Base-by-base conservation (phyloP, 768 basidiomycete genomes). In the Dictyophora rubrovolvata region DNA sequence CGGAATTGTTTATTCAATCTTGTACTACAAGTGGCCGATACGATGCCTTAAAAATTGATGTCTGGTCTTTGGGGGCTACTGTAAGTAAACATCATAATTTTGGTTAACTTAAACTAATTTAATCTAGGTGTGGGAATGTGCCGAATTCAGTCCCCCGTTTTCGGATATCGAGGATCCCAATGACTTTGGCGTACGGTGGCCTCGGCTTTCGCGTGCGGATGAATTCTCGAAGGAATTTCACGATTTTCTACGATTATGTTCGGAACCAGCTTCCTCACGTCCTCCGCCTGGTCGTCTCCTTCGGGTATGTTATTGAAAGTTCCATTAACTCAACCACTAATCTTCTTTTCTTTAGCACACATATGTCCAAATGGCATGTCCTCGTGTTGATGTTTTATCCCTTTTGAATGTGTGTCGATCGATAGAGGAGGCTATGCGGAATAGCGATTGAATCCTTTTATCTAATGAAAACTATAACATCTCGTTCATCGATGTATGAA, bases 1-100 rank as follows among this genome's bases (percentile, higher is more conserved):
- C 5, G n/a, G 62, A 65, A 10, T 67, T 54, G 14, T 53, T 55
- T 22, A 17, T 59, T 37, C 59, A 21, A 34, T 42, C n/a, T 50
- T 48, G 9, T 48, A 16, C 54, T 7, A 28, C 28, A 28, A 86
- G 85, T 54, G 83, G 85, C 11, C 73, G 83, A 0, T 90, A 91
- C 65, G 76, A 91, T 64, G 79, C 83, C 1, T 76, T 89, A 48
- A 84, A 85, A 67, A 81, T 89, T 50, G 89, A 91, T 61, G 75
- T 85, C 0, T 91, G 87, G 87, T 89, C 87, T 0, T 73, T 89
- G 6, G 89, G 89, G 1, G 89, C 89, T 0, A 91, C 89, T 0
- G 77, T 56, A 48, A 17, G 55, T 12, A n/a, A 5, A 42, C 12
- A 49, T 16, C 23, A 11, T n/a, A 42, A 22, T 14, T 12, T 47